phyloP scores from a whole-genome alignment of 305 asterid genomes.

The Fraxinus dipetala region DNA sequence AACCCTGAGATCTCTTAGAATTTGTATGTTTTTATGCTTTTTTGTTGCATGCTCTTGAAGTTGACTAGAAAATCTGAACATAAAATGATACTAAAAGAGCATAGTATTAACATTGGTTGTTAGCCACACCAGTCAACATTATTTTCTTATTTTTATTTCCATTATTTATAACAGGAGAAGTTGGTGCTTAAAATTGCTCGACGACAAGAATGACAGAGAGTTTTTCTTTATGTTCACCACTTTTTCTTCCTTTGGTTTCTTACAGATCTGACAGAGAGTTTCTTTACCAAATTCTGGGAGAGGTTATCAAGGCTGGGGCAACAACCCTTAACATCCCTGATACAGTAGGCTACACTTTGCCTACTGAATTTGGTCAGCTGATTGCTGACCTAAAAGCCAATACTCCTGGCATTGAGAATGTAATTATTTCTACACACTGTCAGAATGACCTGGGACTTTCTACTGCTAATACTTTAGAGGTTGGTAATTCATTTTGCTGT shows the following conservation, averaged over 20 bases:
- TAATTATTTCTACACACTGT: conserved; percentile 87
- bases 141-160: neutral
- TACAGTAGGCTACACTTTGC: conserved; percentile 82
- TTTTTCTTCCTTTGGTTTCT: conserved; percentile 7
- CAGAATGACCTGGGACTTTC: conserved; percentile 98
- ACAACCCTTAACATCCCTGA: conserved; percentile 97
- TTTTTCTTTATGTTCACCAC: neutral
- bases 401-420: conserved; percentile 85
- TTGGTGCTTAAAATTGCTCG: neutral
- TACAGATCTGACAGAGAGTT: conserved; percentile 76
- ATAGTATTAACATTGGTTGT: neutral
- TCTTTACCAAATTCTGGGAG: conserved; percentile 82
- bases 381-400: conserved; percentile 85
- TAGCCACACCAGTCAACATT: neutral
- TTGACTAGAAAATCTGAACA: neutral
- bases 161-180: neutral
- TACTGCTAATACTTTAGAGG: conserved; percentile 83
- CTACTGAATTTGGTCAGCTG: conserved; percentile 70
- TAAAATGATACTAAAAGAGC: neutral
- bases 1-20: neutral
- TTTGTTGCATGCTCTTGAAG: neutral
- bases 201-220: neutral
- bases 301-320: conserved; percentile 92
- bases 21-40: neutral
- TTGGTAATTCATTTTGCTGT: conserved; percentile 30